Evolutionary conservation across 768 basidiomycete species (phyloP).

Genomic region (Tylopilus balloui): DNA sequence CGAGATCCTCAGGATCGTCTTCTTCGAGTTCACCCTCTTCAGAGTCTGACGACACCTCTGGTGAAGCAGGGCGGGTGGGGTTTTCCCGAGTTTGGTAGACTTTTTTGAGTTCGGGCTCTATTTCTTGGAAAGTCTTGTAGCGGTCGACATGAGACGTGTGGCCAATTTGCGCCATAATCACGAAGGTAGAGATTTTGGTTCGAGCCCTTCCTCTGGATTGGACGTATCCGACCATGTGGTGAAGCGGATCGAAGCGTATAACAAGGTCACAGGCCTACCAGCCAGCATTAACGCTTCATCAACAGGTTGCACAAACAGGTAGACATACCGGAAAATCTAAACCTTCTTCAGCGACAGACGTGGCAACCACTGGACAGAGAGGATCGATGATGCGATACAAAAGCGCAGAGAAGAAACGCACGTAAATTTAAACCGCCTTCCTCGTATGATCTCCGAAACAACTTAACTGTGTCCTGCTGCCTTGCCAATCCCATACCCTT

Average conservation of each 20-base stretch:
- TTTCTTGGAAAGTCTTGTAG: slow-evolving; percentile 54
- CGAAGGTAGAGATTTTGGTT: slow-evolving; percentile 67
- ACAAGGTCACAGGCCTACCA: slow-evolving; percentile 82
- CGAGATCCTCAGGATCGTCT: slow-evolving; percentile 53
- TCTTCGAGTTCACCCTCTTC: slow-evolving; percentile 38
- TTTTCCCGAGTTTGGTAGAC: slow-evolving; percentile 54
- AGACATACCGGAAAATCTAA: slow-evolving; percentile 75
- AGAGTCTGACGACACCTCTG: slow-evolving; percentile 24
- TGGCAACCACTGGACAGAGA: slow-evolving; percentile 58
- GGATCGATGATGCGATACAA: not conserved
- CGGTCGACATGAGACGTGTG: slow-evolving; percentile 49
- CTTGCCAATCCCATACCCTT: slow-evolving; percentile 49
- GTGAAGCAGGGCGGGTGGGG: slow-evolving; percentile 28
- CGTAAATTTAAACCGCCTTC: slow-evolving; percentile 62
- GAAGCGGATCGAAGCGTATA: slow-evolving; percentile 76
- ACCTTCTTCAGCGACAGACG: slow-evolving; percentile 88
- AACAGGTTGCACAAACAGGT: not conserved
- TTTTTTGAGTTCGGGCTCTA: slow-evolving; percentile 60
- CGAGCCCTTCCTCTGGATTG: slow-evolving; percentile 87
- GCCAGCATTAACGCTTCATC: not conserved
- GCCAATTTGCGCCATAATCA: slow-evolving; percentile 73
- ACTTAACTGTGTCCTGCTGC: slow-evolving; percentile 56
- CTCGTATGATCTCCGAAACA: slow-evolving; percentile 66
- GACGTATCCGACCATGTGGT: slow-evolving; percentile 83
- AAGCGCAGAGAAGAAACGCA: slow-evolving; percentile 34